phyloP scores from a whole-genome alignment of 2,329 filamentous ascomycete species.

The Paecilomyces variotii region DNA sequence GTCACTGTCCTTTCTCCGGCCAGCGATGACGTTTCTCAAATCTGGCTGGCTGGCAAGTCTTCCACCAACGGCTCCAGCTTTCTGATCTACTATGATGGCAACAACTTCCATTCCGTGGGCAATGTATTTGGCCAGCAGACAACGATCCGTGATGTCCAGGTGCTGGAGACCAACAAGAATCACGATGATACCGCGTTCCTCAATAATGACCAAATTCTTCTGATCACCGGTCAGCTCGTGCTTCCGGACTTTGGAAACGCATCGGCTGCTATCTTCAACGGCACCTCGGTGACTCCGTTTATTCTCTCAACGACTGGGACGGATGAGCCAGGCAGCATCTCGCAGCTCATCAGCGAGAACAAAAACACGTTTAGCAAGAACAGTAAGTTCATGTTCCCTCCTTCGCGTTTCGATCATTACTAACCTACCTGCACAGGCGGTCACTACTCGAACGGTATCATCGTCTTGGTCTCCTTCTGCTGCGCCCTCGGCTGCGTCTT shows the following conservation, averaged over 20 bases:
- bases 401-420: background rate
- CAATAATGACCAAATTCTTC: constrained; percentile 59
- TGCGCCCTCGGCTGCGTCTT: constrained; percentile 41
- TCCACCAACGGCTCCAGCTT: constrained; percentile 60
- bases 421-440: constrained; percentile 18
- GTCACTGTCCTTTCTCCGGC: constrained; percentile 69
- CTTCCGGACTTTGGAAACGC: constrained; percentile 70
- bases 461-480: constrained; percentile 40
- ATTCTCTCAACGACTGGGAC: constrained; percentile 64
- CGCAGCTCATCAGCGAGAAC: constrained; percentile 75
- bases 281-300: constrained; percentile 69
- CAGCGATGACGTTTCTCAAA: constrained; percentile 60
- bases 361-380: constrained; percentile 62
- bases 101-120: constrained; percentile 59
- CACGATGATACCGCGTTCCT: constrained; percentile 61
- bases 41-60: constrained; percentile 75
- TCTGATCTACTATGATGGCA: constrained; percentile 73
- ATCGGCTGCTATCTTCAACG: constrained; percentile 83
- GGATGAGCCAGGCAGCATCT: constrained; percentile 63
- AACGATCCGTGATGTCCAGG: constrained; percentile 68
- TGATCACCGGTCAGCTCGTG: constrained; percentile 76
- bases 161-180: constrained; percentile 62
- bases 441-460: constrained; percentile 37
- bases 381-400: constrained; percentile 42
- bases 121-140: constrained; percentile 58